These are phyloP conservation scores for Phalaenopsis equestris DNA, from an alignment of 106 monocot species.

Conservation along the genomic window DNA sequence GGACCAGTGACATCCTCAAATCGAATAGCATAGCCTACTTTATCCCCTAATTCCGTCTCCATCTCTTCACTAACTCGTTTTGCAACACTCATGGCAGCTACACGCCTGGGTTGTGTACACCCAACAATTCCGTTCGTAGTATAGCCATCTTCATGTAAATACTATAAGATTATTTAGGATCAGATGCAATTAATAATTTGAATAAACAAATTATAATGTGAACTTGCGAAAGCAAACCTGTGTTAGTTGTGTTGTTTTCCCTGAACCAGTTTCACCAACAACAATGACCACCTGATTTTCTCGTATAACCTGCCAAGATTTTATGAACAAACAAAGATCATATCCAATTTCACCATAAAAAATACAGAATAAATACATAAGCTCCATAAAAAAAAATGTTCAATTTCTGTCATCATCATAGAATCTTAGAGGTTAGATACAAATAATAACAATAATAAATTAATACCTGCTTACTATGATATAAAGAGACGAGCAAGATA, in stretches of 20 bases:
- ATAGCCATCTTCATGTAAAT: slow-evolving; percentile 86
- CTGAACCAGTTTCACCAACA: slow-evolving; percentile 97
- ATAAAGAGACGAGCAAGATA: neutral
- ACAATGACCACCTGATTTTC: slow-evolving; percentile 94
- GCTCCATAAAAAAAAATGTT: neutral
- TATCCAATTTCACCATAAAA: neutral
- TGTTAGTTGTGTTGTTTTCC: slow-evolving; percentile 88
- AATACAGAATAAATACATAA: neutral
- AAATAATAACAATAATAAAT: neutral
- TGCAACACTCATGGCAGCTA: slow-evolving; percentile 98
- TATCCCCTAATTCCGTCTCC: slow-evolving; percentile 80
- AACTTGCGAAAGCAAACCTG: slow-evolving; percentile 32
- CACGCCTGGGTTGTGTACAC: slow-evolving; percentile 94
- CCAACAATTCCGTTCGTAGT: slow-evolving; percentile 56
- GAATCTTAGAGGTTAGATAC: neutral
- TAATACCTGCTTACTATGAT: neutral
- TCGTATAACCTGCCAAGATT: slow-evolving; percentile 56
- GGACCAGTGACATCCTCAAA: slow-evolving; percentile 87
- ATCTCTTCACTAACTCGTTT: slow-evolving; percentile 91
- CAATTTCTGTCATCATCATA: neutral
- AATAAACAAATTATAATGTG: neutral
- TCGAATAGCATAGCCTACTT: slow-evolving; percentile 90
- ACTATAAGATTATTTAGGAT: slow-evolving; percentile 28
- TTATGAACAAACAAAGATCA: neutral
- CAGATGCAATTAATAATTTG: neutral